Evolutionary conservation across 495 filamentous ascomycete genomes (phyloP), one percentile per base, ranked within the genome.

Genomic region (Gamarada debralockiae): DNA sequence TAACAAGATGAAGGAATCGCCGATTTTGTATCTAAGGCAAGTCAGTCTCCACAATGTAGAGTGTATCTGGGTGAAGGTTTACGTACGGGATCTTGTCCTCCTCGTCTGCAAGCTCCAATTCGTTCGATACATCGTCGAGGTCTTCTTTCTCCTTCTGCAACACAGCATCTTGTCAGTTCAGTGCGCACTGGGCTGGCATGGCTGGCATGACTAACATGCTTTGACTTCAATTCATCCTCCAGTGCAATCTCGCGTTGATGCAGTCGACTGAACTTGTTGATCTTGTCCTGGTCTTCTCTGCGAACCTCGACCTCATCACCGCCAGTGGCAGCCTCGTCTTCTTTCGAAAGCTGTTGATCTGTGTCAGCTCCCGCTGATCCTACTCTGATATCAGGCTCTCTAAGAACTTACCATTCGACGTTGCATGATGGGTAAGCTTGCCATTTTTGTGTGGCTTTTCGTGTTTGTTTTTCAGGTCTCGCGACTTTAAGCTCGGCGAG

Each of bases 61-160:
- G 17, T n/a, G 38, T 8, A n/a, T 9, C 12, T 9, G 4, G 40
- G 22, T 13, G 48, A 17, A 38, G 56, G 23, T 17, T 23, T 23
- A 70, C 79, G 37, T 76, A 97, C 92, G 89, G 92, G 10, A 98
- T 79, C 53, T 85, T 78, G 23, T 96, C 91, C 53, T 97, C 93
- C 62, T 98, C 95, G 71, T 97, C 93, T 22, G 89, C 91, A 6
- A 98, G 81, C 69, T 97, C 93, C 14, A 98, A 77, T 66, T 98
- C 93, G 27, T 74, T 89, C 4, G 85, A 86, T 41, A 97, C 79
- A 66, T 98, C 93, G 58, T 96, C 90, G 4, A 97, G 79, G 61
- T 97, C 93, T 68, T 97, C 95, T 69, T 97, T 97, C 63, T 97
- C 93, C 73, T 98, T 96, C 95, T 98, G 61, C 46, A n/a, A 18